Evolutionary conservation across 768 basidiomycete genomes (phyloP).

Genomic region (Pleurotus tuoliensis): DNA sequence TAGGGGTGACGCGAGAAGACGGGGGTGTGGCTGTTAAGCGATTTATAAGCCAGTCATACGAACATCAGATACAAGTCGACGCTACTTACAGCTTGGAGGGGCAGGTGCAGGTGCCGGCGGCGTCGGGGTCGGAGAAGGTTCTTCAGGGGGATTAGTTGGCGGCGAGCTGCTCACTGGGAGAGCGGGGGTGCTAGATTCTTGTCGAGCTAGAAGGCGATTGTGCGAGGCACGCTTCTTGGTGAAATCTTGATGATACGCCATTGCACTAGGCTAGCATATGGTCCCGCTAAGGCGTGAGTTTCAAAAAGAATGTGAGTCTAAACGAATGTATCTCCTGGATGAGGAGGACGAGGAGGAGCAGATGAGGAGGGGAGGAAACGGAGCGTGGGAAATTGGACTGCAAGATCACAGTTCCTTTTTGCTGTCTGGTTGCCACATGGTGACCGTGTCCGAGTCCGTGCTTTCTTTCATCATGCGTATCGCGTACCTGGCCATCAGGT

Average conservation of each 20-base stretch:
- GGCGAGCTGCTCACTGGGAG: background rate
- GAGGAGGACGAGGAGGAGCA: conserved; percentile 2
- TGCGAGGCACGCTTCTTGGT: background rate
- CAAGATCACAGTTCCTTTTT: background rate
- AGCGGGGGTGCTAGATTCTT: background rate
- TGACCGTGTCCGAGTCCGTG: background rate
- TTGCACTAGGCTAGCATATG: conserved; percentile 3
- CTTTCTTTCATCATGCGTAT: conserved; percentile 2
- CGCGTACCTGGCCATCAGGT: too few relatives aligned
- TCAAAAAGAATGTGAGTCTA: conserved; percentile 3
- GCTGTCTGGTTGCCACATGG: conserved; percentile 3
- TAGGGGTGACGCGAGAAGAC: background rate
- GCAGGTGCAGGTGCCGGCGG: background rate
- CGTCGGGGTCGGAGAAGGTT: background rate
- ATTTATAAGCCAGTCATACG: too few relatives aligned
- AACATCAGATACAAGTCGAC: background rate
- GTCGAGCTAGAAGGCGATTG: conserved; percentile 3
- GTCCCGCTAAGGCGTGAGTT: background rate
- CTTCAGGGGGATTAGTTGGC: background rate
- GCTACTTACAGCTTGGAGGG: background rate
- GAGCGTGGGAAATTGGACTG: conserved; percentile 1
- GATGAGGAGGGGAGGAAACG: background rate
- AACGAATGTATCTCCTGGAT: background rate
- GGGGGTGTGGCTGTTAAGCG: background rate
- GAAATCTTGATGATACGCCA: conserved; percentile 5